Evolutionary conservation across 2,329 filamentous ascomycete species (phyloP).

Genomic region (Emericellopsis cladophorae): DNA sequence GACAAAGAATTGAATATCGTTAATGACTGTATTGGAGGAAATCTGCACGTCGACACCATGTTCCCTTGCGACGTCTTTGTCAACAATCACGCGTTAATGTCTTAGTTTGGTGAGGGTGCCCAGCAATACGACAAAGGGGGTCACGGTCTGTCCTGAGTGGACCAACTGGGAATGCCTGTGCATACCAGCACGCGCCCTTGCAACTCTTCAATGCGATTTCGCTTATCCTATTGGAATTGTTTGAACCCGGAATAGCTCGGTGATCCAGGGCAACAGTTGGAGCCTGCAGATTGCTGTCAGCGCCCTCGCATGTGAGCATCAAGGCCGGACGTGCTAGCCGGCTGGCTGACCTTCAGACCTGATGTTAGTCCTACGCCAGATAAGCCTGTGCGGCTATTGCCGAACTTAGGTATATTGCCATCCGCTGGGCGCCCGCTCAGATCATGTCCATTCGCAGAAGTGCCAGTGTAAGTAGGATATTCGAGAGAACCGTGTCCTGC

Average conservation of each 20-base stretch:
- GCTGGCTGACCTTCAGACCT: slow-evolving; percentile 15
- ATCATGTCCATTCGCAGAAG: background rate
- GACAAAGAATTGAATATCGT: background rate
- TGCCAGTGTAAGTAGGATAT: background rate
- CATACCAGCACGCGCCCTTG: too few relatives aligned
- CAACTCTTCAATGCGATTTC: background rate
- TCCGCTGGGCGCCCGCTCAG: too few relatives aligned
- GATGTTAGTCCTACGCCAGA: slow-evolving; percentile 15
- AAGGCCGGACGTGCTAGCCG: background rate
- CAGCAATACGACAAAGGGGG: background rate
- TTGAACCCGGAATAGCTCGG: too few relatives aligned
- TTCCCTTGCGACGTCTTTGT: too few relatives aligned
- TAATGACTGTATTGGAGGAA: background rate
- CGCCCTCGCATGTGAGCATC: background rate
- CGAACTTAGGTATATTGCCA: slow-evolving; percentile 5
- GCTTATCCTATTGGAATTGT: background rate
- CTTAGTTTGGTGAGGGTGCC: background rate
- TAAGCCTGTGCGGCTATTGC: slow-evolving; percentile 8
- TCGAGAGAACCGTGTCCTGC: background rate
- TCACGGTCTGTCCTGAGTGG: background rate
- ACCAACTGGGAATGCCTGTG: too few relatives aligned
- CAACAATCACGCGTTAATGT: background rate
- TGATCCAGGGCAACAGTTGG: too few relatives aligned
- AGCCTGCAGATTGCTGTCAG: too few relatives aligned
- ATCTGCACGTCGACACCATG: background rate